Evolutionary conservation across 2,329 filamentous ascomycete genomes (phyloP).

Genomic region (Epichloe bromicola): DNA sequence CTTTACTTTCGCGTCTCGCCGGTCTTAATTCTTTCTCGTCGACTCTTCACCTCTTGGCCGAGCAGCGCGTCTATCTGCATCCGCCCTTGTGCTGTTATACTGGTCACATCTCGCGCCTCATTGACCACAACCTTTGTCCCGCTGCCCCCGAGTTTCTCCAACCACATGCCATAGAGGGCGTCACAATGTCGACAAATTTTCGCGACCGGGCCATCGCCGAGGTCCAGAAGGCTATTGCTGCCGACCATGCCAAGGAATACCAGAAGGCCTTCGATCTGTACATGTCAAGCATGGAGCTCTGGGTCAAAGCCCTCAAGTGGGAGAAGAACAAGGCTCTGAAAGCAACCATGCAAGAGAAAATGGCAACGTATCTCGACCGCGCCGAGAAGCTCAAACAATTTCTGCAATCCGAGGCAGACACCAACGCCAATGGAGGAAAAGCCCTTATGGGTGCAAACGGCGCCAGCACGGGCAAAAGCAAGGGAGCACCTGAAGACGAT

Average conservation of each 20-base stretch:
- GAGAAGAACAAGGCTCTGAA: constrained; percentile 97
- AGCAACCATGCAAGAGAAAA: constrained; percentile 93
- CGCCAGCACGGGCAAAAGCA: constrained; percentile 45
- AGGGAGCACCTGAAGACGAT: constrained; percentile 63
- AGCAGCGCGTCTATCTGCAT: constrained; percentile 1
- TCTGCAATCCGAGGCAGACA: constrained; percentile 61
- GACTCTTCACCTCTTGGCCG: background rate
- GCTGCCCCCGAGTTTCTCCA: background rate
- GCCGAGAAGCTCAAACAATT: constrained; percentile 96
- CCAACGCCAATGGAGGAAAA: constrained; percentile 55
- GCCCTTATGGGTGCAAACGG: constrained; percentile 56
- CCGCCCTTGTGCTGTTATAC: background rate
- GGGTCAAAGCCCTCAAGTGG: constrained; percentile 98
- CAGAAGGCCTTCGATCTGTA: constrained; percentile 94
- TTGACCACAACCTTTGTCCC: background rate
- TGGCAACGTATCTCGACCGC: constrained; percentile 94
- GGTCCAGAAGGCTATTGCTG: constrained; percentile 95
- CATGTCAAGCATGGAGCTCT: constrained; percentile 90
- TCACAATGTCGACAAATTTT: constrained; percentile 88
- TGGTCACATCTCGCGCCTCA: background rate
- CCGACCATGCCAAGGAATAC: constrained; percentile 90
- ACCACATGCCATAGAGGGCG: constrained; percentile 3
- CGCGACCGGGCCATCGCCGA: constrained; percentile 90
- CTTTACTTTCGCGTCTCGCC: background rate
- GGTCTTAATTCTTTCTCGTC: background rate